These are phyloP conservation scores for Suhomyces coccinellae DNA, from an alignment of 1,139 yeast genomes.

Conservation along the genomic window DNA sequence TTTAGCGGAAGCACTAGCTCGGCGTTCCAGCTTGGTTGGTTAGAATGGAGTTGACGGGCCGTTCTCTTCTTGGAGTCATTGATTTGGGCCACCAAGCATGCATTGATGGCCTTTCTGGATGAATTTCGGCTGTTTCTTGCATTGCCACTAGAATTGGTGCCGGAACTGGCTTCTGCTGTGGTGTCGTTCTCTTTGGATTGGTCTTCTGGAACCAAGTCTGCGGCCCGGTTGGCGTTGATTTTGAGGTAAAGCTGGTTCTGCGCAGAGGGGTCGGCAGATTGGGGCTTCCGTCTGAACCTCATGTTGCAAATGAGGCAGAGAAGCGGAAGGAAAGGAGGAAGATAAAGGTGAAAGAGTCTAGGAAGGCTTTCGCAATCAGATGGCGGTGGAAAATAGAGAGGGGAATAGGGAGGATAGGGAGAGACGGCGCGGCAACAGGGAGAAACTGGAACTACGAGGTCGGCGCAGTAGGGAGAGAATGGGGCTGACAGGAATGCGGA, in stretches of 20 bases:
- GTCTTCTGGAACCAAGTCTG: constrained; percentile 31
- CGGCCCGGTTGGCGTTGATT: constrained; percentile 41
- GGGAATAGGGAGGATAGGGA: neutral
- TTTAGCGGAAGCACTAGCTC: constrained; percentile 34
- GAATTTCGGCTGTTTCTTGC: neutral
- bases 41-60: constrained; percentile 36
- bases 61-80: constrained; percentile 34
- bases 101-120: constrained; percentile 30
- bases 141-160: neutral
- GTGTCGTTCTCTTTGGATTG: too few species aligned
- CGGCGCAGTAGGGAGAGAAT: neutral
- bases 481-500: neutral
- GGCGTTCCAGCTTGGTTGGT: constrained; percentile 50
- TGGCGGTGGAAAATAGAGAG: neutral
- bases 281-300: constrained; percentile 6
- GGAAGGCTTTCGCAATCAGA: neutral
- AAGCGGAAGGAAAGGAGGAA: neutral
- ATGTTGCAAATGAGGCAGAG: neutral
- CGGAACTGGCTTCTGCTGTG: neutral
- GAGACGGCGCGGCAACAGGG: neutral
- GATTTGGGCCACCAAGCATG: constrained; percentile 37
- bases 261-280: neutral
- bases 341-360: neutral
- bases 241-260: constrained; percentile 25
- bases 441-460: neutral